A percentile compares a stretch with the other conserved stretches of the same genome.
These are phyloP conservation scores for Canavalia gladiata DNA, from an alignment of 306 rosid species.

Conservation along the genomic window DNA sequence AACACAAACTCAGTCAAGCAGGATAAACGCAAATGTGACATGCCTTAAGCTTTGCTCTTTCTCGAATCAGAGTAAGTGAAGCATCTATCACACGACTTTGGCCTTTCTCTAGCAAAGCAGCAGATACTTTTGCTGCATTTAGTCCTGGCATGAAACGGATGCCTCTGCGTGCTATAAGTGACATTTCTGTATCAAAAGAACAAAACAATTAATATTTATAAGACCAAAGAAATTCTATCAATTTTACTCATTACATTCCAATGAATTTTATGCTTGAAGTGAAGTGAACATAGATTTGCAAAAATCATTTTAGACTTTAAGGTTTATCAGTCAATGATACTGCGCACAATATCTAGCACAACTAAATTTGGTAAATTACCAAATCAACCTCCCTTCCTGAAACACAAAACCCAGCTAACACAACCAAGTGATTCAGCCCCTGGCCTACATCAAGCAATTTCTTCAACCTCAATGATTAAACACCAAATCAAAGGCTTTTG, in stretches of 20 bases:
- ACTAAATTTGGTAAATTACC: background rate
- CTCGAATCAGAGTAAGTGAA: slow-evolving; percentile 95
- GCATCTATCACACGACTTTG: slow-evolving; percentile 90
- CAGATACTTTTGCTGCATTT: slow-evolving; percentile 67
- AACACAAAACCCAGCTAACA: background rate
- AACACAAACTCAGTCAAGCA: slow-evolving; percentile 1
- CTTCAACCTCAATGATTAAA: slow-evolving; percentile 16
- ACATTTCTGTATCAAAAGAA: slow-evolving; percentile 61
- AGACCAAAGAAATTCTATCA: slow-evolving; percentile 3
- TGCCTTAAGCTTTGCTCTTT: slow-evolving; percentile 95
- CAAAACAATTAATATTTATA: slow-evolving; percentile 18
- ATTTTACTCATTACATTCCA: slow-evolving; percentile 17
- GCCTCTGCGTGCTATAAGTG: slow-evolving; percentile 62
- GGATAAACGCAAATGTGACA: background rate
- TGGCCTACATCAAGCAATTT: background rate
- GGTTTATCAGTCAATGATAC: background rate
- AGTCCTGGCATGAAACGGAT: slow-evolving; percentile 67
- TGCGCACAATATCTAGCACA: background rate
- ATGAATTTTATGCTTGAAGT: background rate
- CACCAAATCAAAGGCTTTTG: background rate
- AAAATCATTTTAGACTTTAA: background rate
- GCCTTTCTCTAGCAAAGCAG: slow-evolving; percentile 73
- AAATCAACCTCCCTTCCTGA: slow-evolving; percentile 1
- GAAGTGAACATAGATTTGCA: background rate
- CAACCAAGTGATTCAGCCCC: slow-evolving; percentile 1